A percentile compares a stretch with the other conserved stretches of the same genome.
Conservation (phyloP, 345 rosid genomes). For the Balakata baccata region DNA sequence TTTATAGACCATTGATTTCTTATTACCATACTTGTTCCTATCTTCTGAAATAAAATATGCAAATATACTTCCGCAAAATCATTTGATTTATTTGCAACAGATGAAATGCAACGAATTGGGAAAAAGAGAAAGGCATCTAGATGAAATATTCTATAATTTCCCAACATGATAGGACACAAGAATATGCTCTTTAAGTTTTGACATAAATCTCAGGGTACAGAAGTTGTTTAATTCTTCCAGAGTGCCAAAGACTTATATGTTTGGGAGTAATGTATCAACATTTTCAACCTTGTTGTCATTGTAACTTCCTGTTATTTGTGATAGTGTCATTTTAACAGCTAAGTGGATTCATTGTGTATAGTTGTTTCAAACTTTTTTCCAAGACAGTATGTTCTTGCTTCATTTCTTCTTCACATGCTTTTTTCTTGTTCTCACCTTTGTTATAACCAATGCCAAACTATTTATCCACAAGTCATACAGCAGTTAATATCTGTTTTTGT, state of each 20-base stretch:
- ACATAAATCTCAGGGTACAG: background rate
- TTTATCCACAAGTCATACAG: background rate
- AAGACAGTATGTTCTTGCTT: background rate
- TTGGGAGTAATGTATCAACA: background rate
- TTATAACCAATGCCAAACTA: background rate
- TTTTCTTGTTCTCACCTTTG: background rate
- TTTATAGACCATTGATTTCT: no score
- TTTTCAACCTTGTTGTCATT: background rate
- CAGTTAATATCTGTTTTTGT: background rate
- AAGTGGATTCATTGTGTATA: background rate
- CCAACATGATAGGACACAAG: background rate
- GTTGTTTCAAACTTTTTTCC: background rate
- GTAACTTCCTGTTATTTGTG: background rate
- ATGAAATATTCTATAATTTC: no score
- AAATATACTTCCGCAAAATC: no score
- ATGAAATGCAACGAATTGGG: no score
- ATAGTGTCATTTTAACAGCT: background rate
- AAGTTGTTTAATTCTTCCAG: background rate
- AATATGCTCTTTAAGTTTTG: background rate
- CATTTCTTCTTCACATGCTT: background rate
- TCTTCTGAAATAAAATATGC: no score
- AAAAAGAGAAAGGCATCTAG: no score
- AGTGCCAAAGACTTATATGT: background rate
- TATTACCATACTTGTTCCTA: no score
- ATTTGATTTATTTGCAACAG: no score